Base-by-base conservation (phyloP, 441 rosid genomes). In the Rhodomyrtus psidioides region DNA sequence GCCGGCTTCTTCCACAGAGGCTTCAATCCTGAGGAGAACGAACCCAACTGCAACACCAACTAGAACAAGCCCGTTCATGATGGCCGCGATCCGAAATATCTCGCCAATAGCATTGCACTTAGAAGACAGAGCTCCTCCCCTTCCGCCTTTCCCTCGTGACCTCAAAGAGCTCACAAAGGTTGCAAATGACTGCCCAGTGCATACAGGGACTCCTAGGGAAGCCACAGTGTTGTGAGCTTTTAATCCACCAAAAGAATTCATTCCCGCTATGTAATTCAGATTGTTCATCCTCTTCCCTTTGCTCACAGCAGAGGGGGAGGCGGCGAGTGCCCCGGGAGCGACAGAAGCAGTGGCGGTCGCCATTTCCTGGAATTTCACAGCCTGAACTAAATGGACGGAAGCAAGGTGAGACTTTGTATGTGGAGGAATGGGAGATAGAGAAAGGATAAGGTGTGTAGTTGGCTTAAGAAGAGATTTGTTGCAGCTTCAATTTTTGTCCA, bases 11-110 rank as follows among this genome's bases (percentile, higher is more conserved):
- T 96, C 98, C 21, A 93, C 79, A 58, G 84, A 88, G 28, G 95
- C 95, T 87, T 96, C 96, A 14, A 93, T 87, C 60, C 96, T 93
- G 39, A 95, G 95, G 55, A 95, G 95, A 86, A 93, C 96, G 70
- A 95, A 93, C 27, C 98, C 97, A 81, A 93, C 92, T 0, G 96
- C 97, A 51, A 95, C 95, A 56, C 98, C 97, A 83, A 96, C 83
- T 74, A 93, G 92, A 83, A 89, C 89, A 85, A 94, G 94, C 44
- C 91, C 97, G 49, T 92, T 93, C 93, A 93, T 90, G 76, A 90
- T 92, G 3, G 96, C 95, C 7, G 94, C 98, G 44, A 95, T 94
- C 89, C 83, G 89, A 90, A 94, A 94, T 34, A 94, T 95, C 93
- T 94, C 96, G 3, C 70, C 95, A 0, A 85, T 89, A 0, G 88